Evolutionary conservation across 2,329 filamentous ascomycete genomes (phyloP), one percentile per base, ranked within the genome.

Genomic region (Microdochium trichocladiopsis): DNA sequence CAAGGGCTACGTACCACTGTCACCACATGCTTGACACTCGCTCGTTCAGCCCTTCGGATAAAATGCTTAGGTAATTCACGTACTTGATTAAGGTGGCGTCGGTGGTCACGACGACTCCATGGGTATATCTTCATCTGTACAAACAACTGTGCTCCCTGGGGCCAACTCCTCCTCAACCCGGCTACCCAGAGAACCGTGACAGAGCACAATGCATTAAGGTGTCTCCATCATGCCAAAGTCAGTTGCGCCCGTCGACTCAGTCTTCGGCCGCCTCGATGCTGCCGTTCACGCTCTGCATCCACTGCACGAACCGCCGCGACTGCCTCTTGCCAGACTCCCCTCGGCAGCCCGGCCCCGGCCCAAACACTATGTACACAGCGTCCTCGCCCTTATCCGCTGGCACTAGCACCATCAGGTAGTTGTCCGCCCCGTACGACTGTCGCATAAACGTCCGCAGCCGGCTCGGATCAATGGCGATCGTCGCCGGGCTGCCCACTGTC

Each of bases 381-480:
- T 45, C 12, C 21, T 45, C 50, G 45, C 50, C 50, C n/a, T 51
- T 49, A 4, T 54, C 47, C 21, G 25, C 52, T 14, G 62, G 49
- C 22, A 53, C 45, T 12, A 59, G 48, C 6, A 52, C 25, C 3
- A 43, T 55, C 25, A 57, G 59, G 21, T 57, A 57, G 4, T 53
- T 55, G 1, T 55, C 56, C 12, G 25, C 51, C 6, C 55, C 47
- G 9, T 60, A 50, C 16, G 47, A 37, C 16, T 61, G 52, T 24
- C 56, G 51, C 21, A 47, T 49, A 51, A 59, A 57, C 1, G 48
- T 51, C 14, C n/a, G 22, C 6, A 63, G 25, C 6, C 49, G 31
- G 18, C 28, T 54, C n/a, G 61, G 57, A 18, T 60, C 53, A 49
- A 64, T 60, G 10, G 22, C 48, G 11, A 60, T 48, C 3, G 50